Evolutionary conservation across 2,329 filamentous ascomycete species (phyloP).

Genomic region (Aaosphaeria pasadenensis): DNA sequence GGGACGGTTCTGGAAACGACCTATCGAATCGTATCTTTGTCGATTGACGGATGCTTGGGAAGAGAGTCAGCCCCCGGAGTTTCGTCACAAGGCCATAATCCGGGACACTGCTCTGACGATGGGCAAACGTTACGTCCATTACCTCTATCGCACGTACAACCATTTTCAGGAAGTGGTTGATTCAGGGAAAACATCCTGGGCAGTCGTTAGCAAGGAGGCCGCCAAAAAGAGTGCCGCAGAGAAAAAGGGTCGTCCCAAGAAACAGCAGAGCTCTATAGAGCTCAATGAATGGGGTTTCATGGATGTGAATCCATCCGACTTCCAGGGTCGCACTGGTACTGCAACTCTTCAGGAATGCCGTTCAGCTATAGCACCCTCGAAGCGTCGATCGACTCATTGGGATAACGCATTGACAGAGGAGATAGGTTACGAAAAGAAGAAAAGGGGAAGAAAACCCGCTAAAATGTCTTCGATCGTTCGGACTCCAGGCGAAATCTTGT

Average conservation of each 20-base stretch:
- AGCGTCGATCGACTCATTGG: conserved; percentile 20
- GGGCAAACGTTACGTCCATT: conserved; percentile 45
- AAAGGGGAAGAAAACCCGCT: background rate
- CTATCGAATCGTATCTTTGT: conserved; percentile 51
- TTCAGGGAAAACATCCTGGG: conserved; percentile 50
- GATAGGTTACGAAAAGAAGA: conserved; percentile 20
- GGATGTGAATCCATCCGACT: conserved; percentile 12
- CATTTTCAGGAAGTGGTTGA: conserved; percentile 55
- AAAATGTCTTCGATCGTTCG: background rate
- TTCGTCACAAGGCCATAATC: conserved; percentile 56
- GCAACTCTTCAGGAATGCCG: conserved; percentile 24
- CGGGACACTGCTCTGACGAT: conserved; percentile 50
- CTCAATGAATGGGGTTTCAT: conserved; percentile 33
- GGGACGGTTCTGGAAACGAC: conserved; percentile 53
- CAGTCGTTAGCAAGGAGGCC: conserved; percentile 44
- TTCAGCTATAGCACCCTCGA: conserved; percentile 14
- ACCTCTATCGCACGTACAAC: conserved; percentile 53
- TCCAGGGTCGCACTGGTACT: conserved; percentile 18
- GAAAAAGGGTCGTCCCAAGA: conserved; percentile 14
- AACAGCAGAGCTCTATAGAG: background rate
- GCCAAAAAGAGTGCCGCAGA: conserved; percentile 24
- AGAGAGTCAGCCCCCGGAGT: conserved; percentile 55
- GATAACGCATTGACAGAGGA: conserved; percentile 19
- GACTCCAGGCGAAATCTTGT: background rate
- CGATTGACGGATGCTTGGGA: conserved; percentile 57